Percentiles rank a stretch among this genome's conserved stretches.
These are phyloP conservation scores for Blastocystis sp. DNA, from an alignment of 352 stramenopile species.

Conservation along the genomic window DNA sequence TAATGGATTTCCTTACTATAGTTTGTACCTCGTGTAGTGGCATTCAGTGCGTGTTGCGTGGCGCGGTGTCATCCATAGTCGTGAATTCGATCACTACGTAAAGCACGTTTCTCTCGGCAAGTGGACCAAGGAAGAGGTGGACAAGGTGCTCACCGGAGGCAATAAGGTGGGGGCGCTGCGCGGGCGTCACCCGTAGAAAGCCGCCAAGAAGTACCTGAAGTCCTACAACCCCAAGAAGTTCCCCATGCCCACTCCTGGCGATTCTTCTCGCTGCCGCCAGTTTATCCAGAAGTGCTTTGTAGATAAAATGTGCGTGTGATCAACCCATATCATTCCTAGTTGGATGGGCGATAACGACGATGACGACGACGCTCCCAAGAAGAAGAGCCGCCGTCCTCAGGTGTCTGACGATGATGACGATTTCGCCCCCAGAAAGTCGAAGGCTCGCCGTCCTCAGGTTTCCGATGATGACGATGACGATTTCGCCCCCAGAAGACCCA, in stretches of 20 bases:
- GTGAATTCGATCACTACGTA: constrained; percentile 67
- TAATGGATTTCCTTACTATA: constrained; percentile 68
- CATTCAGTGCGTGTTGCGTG: constrained; percentile 24
- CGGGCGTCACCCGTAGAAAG: constrained; percentile 29
- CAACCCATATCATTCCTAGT: constrained; percentile 12
- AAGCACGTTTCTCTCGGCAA: constrained; percentile 60
- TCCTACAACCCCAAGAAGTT: constrained; percentile 68
- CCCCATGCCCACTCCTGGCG: constrained; percentile 21
- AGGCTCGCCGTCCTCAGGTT: constrained; percentile 59
- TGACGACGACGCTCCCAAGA: constrained; percentile 29
- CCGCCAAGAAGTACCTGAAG: constrained; percentile 65
- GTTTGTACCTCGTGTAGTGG: constrained; percentile 65
- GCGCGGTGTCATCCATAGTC: background rate
- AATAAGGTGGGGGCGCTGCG: constrained; percentile 23
- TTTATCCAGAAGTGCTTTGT: constrained; percentile 70
- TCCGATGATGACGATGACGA: constrained; percentile 41
- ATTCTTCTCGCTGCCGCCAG: constrained; percentile 27
- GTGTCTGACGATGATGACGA: constrained; percentile 69
- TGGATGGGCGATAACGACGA: constrained; percentile 48
- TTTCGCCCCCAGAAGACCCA: constrained; percentile 26
- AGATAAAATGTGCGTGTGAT: constrained; percentile 49
- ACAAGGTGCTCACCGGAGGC: constrained; percentile 65
- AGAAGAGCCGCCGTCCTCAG: constrained; percentile 57
- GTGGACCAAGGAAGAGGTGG: constrained; percentile 66
- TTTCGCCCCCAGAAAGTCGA: constrained; percentile 37